Evolutionary conservation across 2,329 filamentous ascomycete genomes (phyloP).

Genomic region (Lecanosticta acicola): DNA sequence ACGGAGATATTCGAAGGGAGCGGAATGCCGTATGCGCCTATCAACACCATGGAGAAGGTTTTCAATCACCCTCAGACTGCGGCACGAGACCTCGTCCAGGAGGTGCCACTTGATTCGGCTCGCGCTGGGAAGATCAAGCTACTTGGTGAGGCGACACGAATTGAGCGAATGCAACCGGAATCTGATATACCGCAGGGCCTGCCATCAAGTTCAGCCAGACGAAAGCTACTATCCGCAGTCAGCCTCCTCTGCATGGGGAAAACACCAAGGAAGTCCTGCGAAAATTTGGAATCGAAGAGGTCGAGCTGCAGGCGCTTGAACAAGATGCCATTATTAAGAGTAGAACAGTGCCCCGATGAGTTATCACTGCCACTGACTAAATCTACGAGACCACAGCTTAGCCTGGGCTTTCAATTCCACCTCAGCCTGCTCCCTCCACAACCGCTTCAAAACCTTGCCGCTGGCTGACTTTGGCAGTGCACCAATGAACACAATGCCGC

Average conservation of each 20-base stretch:
- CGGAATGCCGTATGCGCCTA: conserved; percentile 43
- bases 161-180: neutral
- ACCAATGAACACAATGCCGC: conserved; percentile 38
- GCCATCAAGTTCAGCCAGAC: conserved; percentile 28
- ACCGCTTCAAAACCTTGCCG: conserved; percentile 35
- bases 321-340: conserved; percentile 15
- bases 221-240: conserved; percentile 18
- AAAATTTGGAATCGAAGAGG: conserved; percentile 12
- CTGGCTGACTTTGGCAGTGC: conserved; percentile 27
- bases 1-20: conserved; percentile 37
- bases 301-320: conserved; percentile 14
- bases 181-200: conserved; percentile 9
- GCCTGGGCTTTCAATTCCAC: conserved; percentile 29
- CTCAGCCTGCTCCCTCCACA: conserved; percentile 41
- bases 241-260: conserved; percentile 26
- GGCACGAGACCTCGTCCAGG: conserved; percentile 32
- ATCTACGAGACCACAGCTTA: no score
- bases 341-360: no score
- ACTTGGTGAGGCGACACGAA: conserved; percentile 5
- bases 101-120: conserved; percentile 14
- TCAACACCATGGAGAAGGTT: conserved; percentile 42
- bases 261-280: conserved; percentile 25
- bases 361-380: no score
- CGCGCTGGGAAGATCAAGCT: conserved; percentile 16
- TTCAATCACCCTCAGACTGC: conserved; percentile 42